Conservation (phyloP, 2,329 filamentous ascomycete genomes). For the Epichloe glyceriae region DNA sequence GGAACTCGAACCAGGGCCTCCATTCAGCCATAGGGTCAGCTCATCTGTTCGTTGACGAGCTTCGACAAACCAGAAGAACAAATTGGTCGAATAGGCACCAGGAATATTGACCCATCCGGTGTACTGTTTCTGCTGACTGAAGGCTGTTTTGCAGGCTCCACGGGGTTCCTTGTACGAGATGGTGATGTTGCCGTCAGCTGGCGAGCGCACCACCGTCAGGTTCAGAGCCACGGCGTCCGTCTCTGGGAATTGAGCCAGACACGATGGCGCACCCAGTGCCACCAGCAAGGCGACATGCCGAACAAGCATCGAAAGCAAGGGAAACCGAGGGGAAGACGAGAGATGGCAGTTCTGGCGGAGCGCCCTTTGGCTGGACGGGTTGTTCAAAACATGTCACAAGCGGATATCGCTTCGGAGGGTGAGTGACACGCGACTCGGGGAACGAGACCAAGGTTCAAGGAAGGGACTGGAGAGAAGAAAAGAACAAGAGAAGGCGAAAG, state of each 20-base stretch:
- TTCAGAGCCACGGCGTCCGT: constrained; percentile 22
- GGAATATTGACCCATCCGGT: constrained; percentile 56
- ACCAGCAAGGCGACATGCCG: constrained; percentile 10
- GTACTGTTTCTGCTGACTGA: constrained; percentile 53
- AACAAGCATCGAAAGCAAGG: constrained; percentile 6
- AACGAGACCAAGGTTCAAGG: too few species aligned
- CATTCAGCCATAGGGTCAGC: constrained; percentile 52
- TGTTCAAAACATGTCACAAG: constrained; percentile 3
- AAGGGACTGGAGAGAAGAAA: neutral
- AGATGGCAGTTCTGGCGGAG: neutral
- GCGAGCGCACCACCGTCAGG: constrained; percentile 45
- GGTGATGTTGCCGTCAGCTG: constrained; percentile 49
- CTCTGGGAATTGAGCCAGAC: constrained; percentile 21
- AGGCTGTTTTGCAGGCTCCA: constrained; percentile 52
- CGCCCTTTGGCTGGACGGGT: neutral
- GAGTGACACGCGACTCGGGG: neutral
- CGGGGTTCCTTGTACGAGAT: constrained; percentile 52
- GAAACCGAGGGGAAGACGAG: neutral
- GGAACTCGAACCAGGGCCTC: constrained; percentile 52
- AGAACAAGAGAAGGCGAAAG: neutral
- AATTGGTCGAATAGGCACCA: constrained; percentile 36
- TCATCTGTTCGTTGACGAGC: constrained; percentile 28
- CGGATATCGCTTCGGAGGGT: neutral
- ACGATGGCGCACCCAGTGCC: constrained; percentile 4
- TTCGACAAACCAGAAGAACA: constrained; percentile 39